Conservation (phyloP, 2,329 filamentous ascomycete genomes). For the Colletotrichum phormii region DNA sequence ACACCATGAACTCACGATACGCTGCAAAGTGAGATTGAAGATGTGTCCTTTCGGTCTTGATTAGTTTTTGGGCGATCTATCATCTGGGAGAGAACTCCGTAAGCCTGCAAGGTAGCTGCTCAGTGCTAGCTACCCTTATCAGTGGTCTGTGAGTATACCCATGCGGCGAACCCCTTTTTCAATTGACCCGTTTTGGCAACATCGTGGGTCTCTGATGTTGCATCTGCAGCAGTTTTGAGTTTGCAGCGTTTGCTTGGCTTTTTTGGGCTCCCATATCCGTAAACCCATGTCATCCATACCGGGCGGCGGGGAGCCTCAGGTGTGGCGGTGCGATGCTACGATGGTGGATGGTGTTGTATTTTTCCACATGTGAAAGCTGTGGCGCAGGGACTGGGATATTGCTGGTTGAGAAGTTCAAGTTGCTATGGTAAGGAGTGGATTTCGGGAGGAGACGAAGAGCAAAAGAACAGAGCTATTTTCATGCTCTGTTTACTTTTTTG, state of each 20-base stretch:
- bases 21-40: background rate
- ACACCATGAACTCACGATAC: background rate
- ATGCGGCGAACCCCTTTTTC: constrained; percentile 1
- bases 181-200: background rate
- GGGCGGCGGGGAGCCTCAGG: no score
- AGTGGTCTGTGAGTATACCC: background rate
- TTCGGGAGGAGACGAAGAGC: background rate
- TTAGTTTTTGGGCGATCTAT: background rate
- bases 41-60: background rate
- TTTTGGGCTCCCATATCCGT: background rate
- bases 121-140: background rate
- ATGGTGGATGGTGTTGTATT: background rate
- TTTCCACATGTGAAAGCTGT: background rate
- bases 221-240: background rate
- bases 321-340: background rate
- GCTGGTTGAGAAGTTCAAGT: background rate
- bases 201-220: constrained; percentile 1
- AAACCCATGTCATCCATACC: background rate
- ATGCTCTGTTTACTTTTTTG: no score
- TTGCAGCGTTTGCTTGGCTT: background rate
- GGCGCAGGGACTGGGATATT: background rate
- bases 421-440: constrained; percentile 7
- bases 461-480: no score
- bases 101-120: no score
- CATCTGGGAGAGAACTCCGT: background rate